phyloP scores from a whole-genome alignment of 1,139 yeast genomes.

The Pichia sp. region DNA sequence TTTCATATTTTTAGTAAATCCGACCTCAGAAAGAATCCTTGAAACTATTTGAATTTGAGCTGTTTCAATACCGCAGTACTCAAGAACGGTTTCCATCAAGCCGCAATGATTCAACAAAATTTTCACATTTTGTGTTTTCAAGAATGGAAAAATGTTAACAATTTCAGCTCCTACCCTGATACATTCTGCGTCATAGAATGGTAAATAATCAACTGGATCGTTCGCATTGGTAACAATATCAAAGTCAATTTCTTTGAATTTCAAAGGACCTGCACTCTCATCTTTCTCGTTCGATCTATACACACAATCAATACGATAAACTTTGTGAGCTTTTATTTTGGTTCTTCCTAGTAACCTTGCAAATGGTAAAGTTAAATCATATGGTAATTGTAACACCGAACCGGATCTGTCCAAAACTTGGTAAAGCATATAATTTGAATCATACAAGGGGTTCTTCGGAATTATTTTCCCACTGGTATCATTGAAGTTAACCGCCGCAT shows the following conservation, averaged over 20 bases:
- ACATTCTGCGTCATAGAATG: constrained; percentile 80
- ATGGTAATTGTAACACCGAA: constrained; percentile 79
- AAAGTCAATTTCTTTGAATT: constrained; percentile 78
- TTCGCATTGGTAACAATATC: constrained; percentile 58
- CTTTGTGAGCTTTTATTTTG: constrained; percentile 52
- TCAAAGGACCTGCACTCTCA: constrained; percentile 68
- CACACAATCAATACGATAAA: constrained; percentile 75
- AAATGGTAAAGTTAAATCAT: constrained; percentile 82
- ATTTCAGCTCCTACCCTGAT: constrained; percentile 77
- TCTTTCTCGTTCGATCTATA: constrained; percentile 59
- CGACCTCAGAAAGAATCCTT: constrained; percentile 68
- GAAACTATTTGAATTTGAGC: constrained; percentile 67
- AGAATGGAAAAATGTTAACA: constrained; percentile 58
- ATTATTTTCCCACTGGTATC: constrained; percentile 58
- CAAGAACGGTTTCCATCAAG: constrained; percentile 67
- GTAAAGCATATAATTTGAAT: constrained; percentile 56
- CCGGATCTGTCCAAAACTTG: constrained; percentile 85
- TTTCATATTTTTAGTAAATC: constrained; percentile 61
- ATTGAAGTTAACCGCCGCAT: constrained; percentile 81
- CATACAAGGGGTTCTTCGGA: constrained; percentile 75
- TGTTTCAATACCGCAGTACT: constrained; percentile 72
- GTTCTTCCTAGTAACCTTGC: constrained; percentile 76
- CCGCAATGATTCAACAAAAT: constrained; percentile 77
- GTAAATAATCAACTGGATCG: constrained; percentile 37
- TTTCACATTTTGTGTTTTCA: constrained; percentile 48